Conservation (phyloP, 768 basidiomycete species). For the Tylopilus rubrobrunneus region DNA sequence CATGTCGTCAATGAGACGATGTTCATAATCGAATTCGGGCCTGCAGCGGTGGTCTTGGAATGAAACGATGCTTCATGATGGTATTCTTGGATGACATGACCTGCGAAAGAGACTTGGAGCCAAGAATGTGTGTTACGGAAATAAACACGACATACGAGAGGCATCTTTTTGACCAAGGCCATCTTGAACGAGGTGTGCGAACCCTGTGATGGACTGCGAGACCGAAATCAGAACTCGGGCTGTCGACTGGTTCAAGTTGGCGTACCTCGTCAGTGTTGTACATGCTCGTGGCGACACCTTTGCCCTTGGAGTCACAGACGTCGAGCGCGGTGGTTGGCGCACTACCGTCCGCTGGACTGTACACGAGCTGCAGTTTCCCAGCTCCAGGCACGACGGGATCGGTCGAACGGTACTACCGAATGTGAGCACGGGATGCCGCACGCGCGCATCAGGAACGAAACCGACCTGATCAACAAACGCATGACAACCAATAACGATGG, state of each 20-base stretch:
- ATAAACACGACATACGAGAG: conserved; percentile 44
- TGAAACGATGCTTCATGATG: conserved; percentile 95
- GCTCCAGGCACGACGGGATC: conserved; percentile 90
- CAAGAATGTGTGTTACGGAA: conserved; percentile 1
- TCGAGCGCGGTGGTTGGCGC: conserved; percentile 62
- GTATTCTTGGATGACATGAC: conserved; percentile 99
- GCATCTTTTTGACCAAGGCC: conserved; percentile 77
- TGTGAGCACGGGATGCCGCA: conserved; percentile 6
- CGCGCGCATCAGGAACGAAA: conserved; percentile 4
- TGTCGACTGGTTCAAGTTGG: background rate
- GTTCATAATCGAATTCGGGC: conserved; percentile 83
- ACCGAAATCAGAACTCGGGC: background rate
- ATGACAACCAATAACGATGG: conserved; percentile 94
- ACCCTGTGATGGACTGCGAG: conserved; percentile 82
- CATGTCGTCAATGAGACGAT: conserved; percentile 97
- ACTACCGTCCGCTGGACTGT: conserved; percentile 77
- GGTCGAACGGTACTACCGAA: conserved; percentile 78
- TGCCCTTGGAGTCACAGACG: conserved; percentile 92
- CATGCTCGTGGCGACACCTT: conserved; percentile 94
- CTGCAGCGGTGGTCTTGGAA: conserved; percentile 94
- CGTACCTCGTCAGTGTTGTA: conserved; percentile 94
- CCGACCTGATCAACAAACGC: conserved; percentile 92
- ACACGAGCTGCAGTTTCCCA: conserved; percentile 94
- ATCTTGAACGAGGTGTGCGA: conserved; percentile 98
- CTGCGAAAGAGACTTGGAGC: conserved; percentile 30